Evolutionary conservation across 2,329 filamentous ascomycete species (phyloP).

Genomic region (Pleoardoris graminearum): DNA sequence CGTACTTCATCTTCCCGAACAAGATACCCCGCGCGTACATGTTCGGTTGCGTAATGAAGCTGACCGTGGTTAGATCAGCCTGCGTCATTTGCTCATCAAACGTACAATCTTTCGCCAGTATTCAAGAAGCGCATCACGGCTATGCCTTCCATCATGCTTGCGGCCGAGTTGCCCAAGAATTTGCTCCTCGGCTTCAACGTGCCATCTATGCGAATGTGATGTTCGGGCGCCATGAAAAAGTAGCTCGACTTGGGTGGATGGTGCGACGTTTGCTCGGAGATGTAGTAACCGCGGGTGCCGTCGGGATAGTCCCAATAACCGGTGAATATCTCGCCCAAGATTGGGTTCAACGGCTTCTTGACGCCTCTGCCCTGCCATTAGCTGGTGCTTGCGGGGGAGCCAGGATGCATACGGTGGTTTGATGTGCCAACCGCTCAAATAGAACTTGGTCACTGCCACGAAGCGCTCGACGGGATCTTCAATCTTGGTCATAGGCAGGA

Average conservation of each 20-base stretch:
- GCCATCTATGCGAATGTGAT: constrained; percentile 92
- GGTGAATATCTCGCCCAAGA: constrained; percentile 91
- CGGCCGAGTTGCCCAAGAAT: constrained; percentile 95
- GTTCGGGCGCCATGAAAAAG: constrained; percentile 95
- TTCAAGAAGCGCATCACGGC: constrained; percentile 84
- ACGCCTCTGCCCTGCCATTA: constrained; percentile 68
- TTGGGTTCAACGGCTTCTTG: constrained; percentile 96
- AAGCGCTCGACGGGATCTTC: constrained; percentile 90
- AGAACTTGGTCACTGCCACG: constrained; percentile 95
- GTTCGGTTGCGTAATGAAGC: constrained; percentile 93
- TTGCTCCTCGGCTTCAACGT: constrained; percentile 93
- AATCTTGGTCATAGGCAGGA: constrained; percentile 82
- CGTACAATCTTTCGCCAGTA: constrained; percentile 87
- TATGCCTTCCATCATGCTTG: constrained; percentile 97
- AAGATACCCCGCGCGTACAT: constrained; percentile 98
- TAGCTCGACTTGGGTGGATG: constrained; percentile 98
- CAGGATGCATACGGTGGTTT: constrained; percentile 77
- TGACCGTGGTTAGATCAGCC: constrained; percentile 43
- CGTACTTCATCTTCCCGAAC: constrained; percentile 99
- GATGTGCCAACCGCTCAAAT: constrained; percentile 98
- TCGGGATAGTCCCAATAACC: constrained; percentile 94
- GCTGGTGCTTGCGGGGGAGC: constrained; percentile 20
- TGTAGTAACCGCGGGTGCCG: constrained; percentile 87
- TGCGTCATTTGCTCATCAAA: neutral
- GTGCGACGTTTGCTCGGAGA: constrained; percentile 96